Conservation (phyloP, 257 asterid species). For the Craterostigma plantagineum region DNA sequence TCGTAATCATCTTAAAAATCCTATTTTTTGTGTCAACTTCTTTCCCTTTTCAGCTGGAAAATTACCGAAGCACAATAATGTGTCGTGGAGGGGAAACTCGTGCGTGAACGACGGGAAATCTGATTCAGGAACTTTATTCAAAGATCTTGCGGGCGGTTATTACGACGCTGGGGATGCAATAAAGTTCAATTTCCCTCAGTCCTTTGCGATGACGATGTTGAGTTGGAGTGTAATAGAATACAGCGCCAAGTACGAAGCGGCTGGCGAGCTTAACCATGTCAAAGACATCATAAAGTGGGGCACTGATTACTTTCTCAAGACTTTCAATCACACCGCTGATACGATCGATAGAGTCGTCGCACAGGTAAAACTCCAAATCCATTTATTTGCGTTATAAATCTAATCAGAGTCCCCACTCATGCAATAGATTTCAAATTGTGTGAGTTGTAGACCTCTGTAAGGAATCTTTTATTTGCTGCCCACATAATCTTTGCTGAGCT, state of each 20-base stretch:
- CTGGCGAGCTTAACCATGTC: conserved; percentile 84
- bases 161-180: conserved; percentile 98
- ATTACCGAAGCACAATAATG: conserved; percentile 80
- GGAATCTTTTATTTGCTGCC: too few relatives aligned
- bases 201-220: conserved; percentile 92
- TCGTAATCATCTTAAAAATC: too few relatives aligned
- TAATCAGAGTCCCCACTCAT: too few relatives aligned
- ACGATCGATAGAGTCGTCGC: conserved; percentile 43
- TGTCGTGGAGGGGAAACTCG: conserved; percentile 94
- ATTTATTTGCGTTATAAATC: too few relatives aligned
- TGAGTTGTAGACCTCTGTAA: too few relatives aligned
- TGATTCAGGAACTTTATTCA: conserved; percentile 26
- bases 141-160: conserved; percentile 73
- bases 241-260: conserved; percentile 70
- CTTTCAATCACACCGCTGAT: conserved; percentile 85
- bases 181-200: conserved; percentile 69
- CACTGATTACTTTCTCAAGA: conserved; percentile 82
- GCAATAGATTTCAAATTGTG: too few relatives aligned
- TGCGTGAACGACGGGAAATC: conserved; percentile 57
- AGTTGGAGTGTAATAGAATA: conserved; percentile 98
- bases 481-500: too few relatives aligned
- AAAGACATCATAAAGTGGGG: conserved; percentile 96
- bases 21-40: too few relatives aligned
- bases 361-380: conserved; percentile 29
- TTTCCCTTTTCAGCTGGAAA: conserved; percentile 58